Conservation (phyloP, 352 stramenopile genomes). For the Paralagenidium karlingii region DNA sequence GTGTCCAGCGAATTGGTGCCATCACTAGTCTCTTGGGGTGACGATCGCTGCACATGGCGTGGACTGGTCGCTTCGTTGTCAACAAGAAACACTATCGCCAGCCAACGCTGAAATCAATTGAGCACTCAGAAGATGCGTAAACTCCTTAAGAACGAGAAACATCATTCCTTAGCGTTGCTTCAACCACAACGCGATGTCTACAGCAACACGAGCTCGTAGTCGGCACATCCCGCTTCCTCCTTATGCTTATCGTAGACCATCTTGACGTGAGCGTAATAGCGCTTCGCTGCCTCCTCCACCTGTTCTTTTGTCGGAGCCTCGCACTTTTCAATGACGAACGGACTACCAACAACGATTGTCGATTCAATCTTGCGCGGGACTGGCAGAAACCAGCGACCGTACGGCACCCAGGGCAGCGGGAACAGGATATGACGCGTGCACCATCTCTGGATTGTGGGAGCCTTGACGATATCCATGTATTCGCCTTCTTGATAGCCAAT, state of each 20-base stretch:
- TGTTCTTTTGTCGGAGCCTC: constrained; percentile 28
- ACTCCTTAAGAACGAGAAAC: too few species aligned
- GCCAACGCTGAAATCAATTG: too few species aligned
- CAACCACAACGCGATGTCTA: constrained; percentile 2
- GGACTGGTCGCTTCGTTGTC: too few species aligned
- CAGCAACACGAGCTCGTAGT: constrained; percentile 66
- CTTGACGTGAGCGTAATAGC: constrained; percentile 42
- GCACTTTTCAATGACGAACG: constrained; percentile 36
- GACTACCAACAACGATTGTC: constrained; percentile 47
- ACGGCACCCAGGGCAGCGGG: constrained; percentile 69
- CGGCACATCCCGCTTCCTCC: constrained; percentile 47
- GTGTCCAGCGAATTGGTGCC: too few species aligned
- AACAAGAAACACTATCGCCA: too few species aligned
- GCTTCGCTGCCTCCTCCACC: constrained; percentile 41
- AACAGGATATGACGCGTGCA: constrained; percentile 69
- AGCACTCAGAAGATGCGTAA: too few species aligned
- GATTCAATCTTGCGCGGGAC: constrained; percentile 53
- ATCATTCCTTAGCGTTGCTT: too few species aligned
- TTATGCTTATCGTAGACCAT: constrained; percentile 65
- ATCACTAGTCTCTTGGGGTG: too few species aligned
- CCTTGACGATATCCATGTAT: constrained; percentile 70
- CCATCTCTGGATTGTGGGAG: constrained; percentile 59
- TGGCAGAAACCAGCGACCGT: constrained; percentile 46
- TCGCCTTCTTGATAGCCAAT: constrained; percentile 77
- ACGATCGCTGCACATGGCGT: too few species aligned